Percentiles rank a stretch among this genome's conserved stretches.
phyloP scores from a whole-genome alignment of 768 basidiomycete genomes.

The Boletus speciosus region DNA sequence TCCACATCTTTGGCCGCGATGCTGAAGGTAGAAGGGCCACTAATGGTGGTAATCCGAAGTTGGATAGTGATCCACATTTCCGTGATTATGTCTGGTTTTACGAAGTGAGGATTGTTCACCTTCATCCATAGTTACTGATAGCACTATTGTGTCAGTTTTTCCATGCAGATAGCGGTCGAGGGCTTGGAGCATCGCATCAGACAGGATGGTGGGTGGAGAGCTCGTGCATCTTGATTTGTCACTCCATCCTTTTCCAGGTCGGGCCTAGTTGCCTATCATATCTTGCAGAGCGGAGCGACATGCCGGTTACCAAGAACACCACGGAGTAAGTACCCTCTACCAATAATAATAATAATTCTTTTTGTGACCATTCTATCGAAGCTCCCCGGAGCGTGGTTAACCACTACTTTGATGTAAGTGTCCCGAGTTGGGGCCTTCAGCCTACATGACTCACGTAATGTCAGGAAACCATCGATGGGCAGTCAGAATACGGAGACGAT shows the following conservation, averaged over 20 bases:
- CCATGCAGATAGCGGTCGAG: constrained; percentile 89
- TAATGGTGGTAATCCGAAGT: constrained; percentile 83
- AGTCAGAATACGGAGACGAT: constrained; percentile 76
- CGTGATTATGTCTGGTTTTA: constrained; percentile 96
- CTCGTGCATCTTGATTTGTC: background rate
- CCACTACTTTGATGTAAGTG: constrained; percentile 91
- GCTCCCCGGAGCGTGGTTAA: constrained; percentile 83
- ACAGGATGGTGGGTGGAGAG: constrained; percentile 73
- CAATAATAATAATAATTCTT: background rate
- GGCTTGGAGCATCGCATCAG: constrained; percentile 96
- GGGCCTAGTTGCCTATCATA: constrained; percentile 86
- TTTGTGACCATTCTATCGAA: constrained; percentile 29
- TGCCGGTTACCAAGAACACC: constrained; percentile 94
- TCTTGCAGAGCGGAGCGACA: constrained; percentile 83
- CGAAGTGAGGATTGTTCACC: constrained; percentile 52
- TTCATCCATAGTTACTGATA: background rate
- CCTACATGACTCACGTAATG: background rate
- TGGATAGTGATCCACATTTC: constrained; percentile 94
- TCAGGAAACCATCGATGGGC: constrained; percentile 71
- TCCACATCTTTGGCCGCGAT: constrained; percentile 97
- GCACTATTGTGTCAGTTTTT: constrained; percentile 61
- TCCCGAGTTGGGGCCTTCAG: background rate
- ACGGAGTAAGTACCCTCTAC: constrained; percentile 57
- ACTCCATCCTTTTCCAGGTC: constrained; percentile 47
- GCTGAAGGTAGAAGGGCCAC: constrained; percentile 80